phyloP scores from a whole-genome alignment of 2,329 filamentous ascomycete genomes.

The Calonectria naviculata region DNA sequence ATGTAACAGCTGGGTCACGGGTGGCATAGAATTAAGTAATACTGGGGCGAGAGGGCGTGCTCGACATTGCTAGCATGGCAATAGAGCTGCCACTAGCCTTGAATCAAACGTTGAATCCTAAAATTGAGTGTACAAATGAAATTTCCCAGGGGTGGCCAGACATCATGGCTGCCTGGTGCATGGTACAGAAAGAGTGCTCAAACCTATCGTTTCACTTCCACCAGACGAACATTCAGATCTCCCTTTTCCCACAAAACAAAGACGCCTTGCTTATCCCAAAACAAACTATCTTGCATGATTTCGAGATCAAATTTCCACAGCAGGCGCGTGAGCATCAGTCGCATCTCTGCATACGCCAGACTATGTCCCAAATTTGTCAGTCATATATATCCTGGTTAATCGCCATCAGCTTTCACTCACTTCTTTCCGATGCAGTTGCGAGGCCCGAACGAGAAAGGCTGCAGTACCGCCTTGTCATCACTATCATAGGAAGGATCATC shows the following conservation, averaged over 20 bases:
- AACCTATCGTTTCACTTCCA: background rate
- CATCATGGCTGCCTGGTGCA: too few species aligned
- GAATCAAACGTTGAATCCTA: too few species aligned
- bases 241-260: background rate
- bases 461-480: background rate
- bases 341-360: background rate
- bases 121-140: background rate
- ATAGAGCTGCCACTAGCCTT: background rate
- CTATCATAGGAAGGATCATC: background rate
- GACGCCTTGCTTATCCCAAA: background rate
- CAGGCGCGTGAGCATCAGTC: background rate
- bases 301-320: background rate
- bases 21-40: background rate
- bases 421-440: background rate
- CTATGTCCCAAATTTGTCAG: background rate
- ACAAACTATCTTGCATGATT: background rate
- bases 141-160: background rate
- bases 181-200: too few species aligned
- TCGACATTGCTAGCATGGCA: background rate
- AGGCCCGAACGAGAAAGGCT: background rate
- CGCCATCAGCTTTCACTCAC: background rate
- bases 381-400: background rate
- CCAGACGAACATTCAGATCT: background rate
- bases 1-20: background rate
- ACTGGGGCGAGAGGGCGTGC: background rate